These are phyloP conservation scores for Crithidia brevicula DNA, from an alignment of 208 protist species.

Conservation along the genomic window DNA sequence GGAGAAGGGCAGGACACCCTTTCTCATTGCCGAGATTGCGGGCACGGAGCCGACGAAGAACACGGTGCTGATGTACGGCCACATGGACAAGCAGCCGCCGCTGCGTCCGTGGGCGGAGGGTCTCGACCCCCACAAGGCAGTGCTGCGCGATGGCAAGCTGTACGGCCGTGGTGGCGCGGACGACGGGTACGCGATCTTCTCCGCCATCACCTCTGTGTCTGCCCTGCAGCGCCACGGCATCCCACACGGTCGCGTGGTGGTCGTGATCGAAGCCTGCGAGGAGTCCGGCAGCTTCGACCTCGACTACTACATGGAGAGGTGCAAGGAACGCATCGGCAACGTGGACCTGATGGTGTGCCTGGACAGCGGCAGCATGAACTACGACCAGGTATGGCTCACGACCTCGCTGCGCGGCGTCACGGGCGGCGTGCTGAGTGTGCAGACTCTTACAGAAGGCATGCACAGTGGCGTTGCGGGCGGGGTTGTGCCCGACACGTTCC, in stretches of 20 bases:
- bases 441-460: slow-evolving; percentile 88
- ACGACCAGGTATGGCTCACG: slow-evolving; percentile 96
- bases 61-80: slow-evolving; percentile 95
- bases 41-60: slow-evolving; percentile 60
- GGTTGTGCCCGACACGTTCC: slow-evolving; percentile 95
- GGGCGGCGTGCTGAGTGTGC: slow-evolving; percentile 86
- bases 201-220: slow-evolving; percentile 74
- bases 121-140: slow-evolving; percentile 85
- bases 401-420: slow-evolving; percentile 94
- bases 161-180: slow-evolving; percentile 94
- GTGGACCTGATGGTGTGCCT: slow-evolving; percentile 94
- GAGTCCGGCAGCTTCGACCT: slow-evolving; percentile 92
- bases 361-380: slow-evolving; percentile 93
- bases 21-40: slow-evolving; percentile 86
- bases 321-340: slow-evolving; percentile 70
- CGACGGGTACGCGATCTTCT: slow-evolving; percentile 92
- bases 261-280: slow-evolving; percentile 93
- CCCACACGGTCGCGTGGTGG: slow-evolving; percentile 78
- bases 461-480: slow-evolving; percentile 94
- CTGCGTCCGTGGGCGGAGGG: slow-evolving; percentile 93
- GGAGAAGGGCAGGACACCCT: slow-evolving; percentile 79
- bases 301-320: slow-evolving; percentile 82
- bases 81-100: slow-evolving; percentile 98
- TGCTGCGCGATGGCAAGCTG: slow-evolving; percentile 86
- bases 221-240: slow-evolving; percentile 83